Conservation (phyloP, 768 basidiomycete genomes). For the Russula ochroleuca region DNA sequence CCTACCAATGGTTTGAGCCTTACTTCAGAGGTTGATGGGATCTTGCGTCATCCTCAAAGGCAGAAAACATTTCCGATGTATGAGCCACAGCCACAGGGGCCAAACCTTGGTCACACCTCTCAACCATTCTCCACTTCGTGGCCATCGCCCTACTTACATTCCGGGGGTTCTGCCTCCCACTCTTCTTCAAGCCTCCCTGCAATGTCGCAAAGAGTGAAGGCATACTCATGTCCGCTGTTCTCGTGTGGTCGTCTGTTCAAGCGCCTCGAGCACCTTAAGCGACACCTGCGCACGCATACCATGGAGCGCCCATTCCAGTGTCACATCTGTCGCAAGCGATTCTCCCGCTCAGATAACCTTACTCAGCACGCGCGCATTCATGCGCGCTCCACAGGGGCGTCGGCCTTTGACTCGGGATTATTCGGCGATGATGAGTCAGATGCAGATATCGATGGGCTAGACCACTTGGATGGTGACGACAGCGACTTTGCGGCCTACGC, state of each 20-base stretch:
- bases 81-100: constrained; percentile 21
- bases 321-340: constrained; percentile 68
- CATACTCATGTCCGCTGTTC: constrained; percentile 77
- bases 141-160: constrained; percentile 30
- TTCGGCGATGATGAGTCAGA: constrained; percentile 32
- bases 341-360: constrained; percentile 86
- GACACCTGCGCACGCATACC: constrained; percentile 85
- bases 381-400: constrained; percentile 39
- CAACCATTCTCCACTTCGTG: constrained; percentile 22
- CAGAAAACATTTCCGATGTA: constrained; percentile 26
- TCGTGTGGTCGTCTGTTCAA: constrained; percentile 86
- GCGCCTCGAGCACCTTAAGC: constrained; percentile 85
- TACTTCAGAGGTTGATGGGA: constrained; percentile 13
- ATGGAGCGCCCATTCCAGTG: constrained; percentile 83
- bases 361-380: constrained; percentile 85
- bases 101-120: constrained; percentile 1
- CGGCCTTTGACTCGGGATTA: constrained; percentile 6
- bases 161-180: constrained; percentile 24
- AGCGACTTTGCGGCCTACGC: constrained; percentile 24
- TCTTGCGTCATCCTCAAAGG: constrained; percentile 18
- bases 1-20: constrained; percentile 1
- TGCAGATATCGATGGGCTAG: constrained; percentile 35
- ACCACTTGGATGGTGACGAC: constrained; percentile 36
- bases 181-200: constrained; percentile 23
- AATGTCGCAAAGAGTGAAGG: constrained; percentile 40